Percentiles rank a stretch among this genome's conserved stretches.
Conservation (phyloP, 1,284 basidiomycete species). For the Megacollybia platyphylla region DNA sequence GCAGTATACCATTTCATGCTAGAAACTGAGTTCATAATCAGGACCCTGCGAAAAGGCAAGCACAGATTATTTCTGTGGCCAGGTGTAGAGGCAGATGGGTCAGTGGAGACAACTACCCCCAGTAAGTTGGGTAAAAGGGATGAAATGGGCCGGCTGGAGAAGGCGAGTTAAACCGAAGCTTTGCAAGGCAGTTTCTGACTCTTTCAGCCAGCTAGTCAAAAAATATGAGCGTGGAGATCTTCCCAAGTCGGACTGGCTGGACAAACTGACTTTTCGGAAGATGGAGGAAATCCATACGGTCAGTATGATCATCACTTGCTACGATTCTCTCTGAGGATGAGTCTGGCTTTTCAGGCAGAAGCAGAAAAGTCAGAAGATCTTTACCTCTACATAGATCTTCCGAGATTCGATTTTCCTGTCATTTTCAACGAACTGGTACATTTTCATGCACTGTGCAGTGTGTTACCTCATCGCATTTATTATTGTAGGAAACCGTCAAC, state of each 20-base stretch:
- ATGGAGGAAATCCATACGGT: conserved; percentile 91
- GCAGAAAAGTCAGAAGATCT: conserved; percentile 81
- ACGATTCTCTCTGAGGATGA: not conserved
- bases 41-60: conserved; percentile 84
- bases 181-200: not conserved
- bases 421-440: conserved; percentile 83
- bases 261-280: conserved; percentile 84
- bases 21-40: conserved; percentile 15
- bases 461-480: conserved; percentile 5
- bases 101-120: conserved; percentile 71
- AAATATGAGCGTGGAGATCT: conserved; percentile 92
- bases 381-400: conserved; percentile 91
- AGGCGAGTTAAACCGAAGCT: conserved; percentile 33
- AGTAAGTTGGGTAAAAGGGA: conserved; percentile 73
- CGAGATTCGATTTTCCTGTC: conserved; percentile 97
- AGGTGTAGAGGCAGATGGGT: conserved; percentile 76
- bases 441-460: conserved; percentile 6
- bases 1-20: conserved; percentile 10
- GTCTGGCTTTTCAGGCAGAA: conserved; percentile 44
- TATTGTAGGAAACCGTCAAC: conserved; percentile 18
- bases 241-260: conserved; percentile 92
- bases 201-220: conserved; percentile 68
- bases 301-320: conserved; percentile 14
- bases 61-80: conserved; percentile 83
- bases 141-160: conserved; percentile 91